A percentile compares a stretch with the other conserved stretches of the same genome.
Evolutionary conservation across 2,329 filamentous ascomycete genomes (phyloP).

Genomic region (Fusarium cicatricum): DNA sequence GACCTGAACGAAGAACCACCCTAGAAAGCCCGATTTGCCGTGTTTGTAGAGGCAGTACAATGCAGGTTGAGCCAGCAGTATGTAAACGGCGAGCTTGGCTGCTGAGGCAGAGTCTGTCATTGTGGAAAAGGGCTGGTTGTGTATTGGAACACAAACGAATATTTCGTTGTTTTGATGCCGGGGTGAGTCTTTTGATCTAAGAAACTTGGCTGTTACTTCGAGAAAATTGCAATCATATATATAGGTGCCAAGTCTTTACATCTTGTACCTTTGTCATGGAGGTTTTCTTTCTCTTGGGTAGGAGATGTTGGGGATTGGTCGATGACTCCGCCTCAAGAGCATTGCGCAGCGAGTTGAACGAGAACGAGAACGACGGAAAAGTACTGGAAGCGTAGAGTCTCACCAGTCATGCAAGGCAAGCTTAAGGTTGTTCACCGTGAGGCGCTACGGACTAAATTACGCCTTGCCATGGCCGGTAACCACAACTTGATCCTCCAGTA

Average conservation of each 20-base stretch:
- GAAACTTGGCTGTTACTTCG: too few species aligned
- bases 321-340: not conserved
- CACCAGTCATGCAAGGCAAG: not conserved
- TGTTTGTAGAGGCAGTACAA: conserved; percentile 16
- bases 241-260: too few species aligned
- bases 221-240: too few species aligned
- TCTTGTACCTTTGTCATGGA: too few species aligned
- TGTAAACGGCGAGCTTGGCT: conserved; percentile 15
- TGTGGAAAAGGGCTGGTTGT: too few species aligned
- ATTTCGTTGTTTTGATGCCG: too few species aligned
- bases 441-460: not conserved
- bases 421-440: too few species aligned
- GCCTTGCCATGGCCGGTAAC: not conserved
- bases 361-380: conserved; percentile 4
- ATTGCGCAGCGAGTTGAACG: not conserved
- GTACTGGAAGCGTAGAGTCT: not conserved
- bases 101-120: conserved; percentile 14
- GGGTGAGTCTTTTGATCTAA: too few species aligned
- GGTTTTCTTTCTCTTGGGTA: too few species aligned
- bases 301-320: too few species aligned
- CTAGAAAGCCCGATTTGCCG: conserved; percentile 14
- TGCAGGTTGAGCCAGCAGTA: conserved; percentile 7
- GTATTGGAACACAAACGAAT: too few species aligned
- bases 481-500: not conserved
- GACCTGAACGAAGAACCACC: conserved; percentile 17